Evolutionary conservation across 1,284 basidiomycete genomes (phyloP), one percentile per base, ranked within the genome.

Genomic region (Ustanciosporium gigantosporum): DNA sequence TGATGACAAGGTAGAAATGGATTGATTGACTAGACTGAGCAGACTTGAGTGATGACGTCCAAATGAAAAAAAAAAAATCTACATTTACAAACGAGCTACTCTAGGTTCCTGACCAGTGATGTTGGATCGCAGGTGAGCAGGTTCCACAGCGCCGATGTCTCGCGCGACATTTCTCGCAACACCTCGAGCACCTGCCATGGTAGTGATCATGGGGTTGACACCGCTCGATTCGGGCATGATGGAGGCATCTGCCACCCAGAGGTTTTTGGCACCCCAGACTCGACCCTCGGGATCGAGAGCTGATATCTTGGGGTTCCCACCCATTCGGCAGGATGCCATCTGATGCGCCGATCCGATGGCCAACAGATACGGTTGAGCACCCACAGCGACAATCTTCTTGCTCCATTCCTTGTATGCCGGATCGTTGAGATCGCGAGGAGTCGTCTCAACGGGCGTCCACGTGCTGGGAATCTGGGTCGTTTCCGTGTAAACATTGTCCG

Each of bases 201-300:
- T 74, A 6, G 80, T 79, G 39, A 82, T 73, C 80, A 81, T 81
- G 0, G 81, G 81, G 59, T 82, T 82, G 46, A 82, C 81, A 23
- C 80, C 81, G 3, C 74, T 74, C 4, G 79, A 77, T 36, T 77
- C 78, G 8, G 79, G 79, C 47, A 81, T 72, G 29, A 76, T 67
- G 25, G 73, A 76, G 20, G 80, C 81, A 41, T 82, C 81, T 6
- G 81, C 80, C 20, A 80, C 73, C 68, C 79, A 82, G n/a, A 82
- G 71, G 15, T 76, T 73, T 24, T 76, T 61, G 5, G 76, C 71
- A 3, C 80, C 81, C 70, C 79, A 81, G 0, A 82, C 79, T 16
- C 73, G 66, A 6, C 81, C 81, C 29, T 77, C 60, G 8, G 78
- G 74, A 51, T 80, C 79, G 38, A 79, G 74, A 1, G 78, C 80